These are phyloP conservation scores for Arabidopsis arenosa DNA, from an alignment of 345 rosid genomes.

Conservation along the genomic window DNA sequence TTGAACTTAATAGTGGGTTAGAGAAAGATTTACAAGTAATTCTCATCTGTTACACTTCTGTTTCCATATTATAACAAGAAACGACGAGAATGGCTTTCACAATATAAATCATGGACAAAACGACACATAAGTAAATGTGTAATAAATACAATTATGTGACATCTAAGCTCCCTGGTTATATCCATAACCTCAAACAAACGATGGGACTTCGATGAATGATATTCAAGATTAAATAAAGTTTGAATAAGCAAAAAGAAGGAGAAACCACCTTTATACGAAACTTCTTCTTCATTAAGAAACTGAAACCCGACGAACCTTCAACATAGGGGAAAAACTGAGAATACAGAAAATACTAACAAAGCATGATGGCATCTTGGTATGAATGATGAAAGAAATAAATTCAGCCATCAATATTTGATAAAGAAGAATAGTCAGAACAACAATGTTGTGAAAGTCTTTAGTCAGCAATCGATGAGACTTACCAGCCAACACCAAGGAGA, in stretches of 20 bases:
- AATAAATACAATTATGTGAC: conserved; percentile 11
- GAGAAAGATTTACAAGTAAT: conserved; percentile 25
- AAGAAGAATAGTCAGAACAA: conserved; percentile 6
- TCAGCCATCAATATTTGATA: conserved; percentile 9
- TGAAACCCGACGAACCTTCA: conserved; percentile 84
- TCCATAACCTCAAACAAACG: too few relatives aligned
- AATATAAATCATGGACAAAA: neutral
- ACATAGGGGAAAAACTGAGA: conserved; percentile 20
- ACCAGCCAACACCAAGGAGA: conserved; percentile 82
- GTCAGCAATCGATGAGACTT: conserved; percentile 42
- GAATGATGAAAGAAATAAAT: neutral
- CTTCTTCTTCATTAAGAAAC: conserved; percentile 56
- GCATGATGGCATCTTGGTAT: conserved; percentile 23
- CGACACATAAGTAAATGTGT: conserved; percentile 1
- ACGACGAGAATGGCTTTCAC: conserved; percentile 13
- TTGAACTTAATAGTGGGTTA: conserved; percentile 5
- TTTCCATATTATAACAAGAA: neutral
- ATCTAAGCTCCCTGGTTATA: conserved; percentile 27
- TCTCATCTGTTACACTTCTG: conserved; percentile 12
- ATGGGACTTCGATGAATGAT: neutral
- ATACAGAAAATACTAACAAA: conserved; percentile 16
- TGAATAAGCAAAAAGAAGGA: conserved; percentile 25
- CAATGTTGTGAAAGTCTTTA: conserved; percentile 9
- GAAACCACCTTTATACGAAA: conserved; percentile 56
- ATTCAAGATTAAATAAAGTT: conserved; percentile 9